Base-by-base conservation (phyloP, 2,329 filamentous ascomycete genomes). In the Arthroderma sp. region DNA sequence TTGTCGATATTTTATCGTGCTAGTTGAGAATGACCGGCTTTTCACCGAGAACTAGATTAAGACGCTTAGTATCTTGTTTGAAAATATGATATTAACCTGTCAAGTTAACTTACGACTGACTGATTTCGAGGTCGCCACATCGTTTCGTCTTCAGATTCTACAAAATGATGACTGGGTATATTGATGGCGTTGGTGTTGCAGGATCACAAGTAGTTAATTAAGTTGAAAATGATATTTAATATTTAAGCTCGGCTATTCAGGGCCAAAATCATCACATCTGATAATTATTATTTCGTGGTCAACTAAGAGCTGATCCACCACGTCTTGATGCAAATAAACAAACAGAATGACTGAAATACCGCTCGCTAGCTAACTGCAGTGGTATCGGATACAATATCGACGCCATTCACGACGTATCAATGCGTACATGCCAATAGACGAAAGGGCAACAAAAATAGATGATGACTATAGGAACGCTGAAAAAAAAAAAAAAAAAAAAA, bases 1-100 rank as follows among this genome's bases (percentile, higher is more conserved):
- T 65, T 71, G 68, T 15, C 31, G 51, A 31, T 39, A 1, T 51
- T 31, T n/a, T 31, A 15, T 25, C 2, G 15, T 8, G 15, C 23
- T 51, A n/a, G 25, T 33, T 33, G 47, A 51, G 47, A 51, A 51
- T 25, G 23, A 13, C 25, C 47, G 47, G 25, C 15, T 17, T 33
- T 51, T 31, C 15, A 33, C 47, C n/a, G 25, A 33, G 28, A 25
- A 51, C 47, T 51, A n/a, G 15, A 9, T 38, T 9, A n/a, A 21
- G 9, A 5, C 33, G n/a, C 25, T 51, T 33, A 51, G 47, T 31
- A 25, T 25, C 43, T 33, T 13, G 25, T 31, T n/a, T 13, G 4
- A 19, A 31, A 17, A 17, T 9, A 6, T 19, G 3, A 17, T 6
- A n/a, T n/a, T 31, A 5, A 31, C 33, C 11, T 51, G 3, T 21